A percentile compares a stretch with the other conserved stretches of the same genome.
Conservation (phyloP, 345 rosid species). For the Euphorbia tirucalli region DNA sequence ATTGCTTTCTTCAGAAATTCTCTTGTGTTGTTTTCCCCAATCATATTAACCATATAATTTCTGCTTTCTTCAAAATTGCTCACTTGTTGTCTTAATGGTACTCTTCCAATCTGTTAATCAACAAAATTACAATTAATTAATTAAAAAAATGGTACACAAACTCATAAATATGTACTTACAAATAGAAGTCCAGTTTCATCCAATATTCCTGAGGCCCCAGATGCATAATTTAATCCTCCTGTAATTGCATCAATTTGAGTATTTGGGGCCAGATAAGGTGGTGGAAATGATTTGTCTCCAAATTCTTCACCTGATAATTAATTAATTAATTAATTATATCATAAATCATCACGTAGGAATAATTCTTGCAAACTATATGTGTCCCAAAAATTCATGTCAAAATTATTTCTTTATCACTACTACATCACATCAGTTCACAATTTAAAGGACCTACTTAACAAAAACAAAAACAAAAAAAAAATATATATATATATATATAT, state of each 20-base stretch:
- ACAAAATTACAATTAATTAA: neutral
- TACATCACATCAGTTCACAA: no score
- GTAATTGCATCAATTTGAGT: conserved; percentile 42
- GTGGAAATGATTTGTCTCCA: conserved; percentile 33
- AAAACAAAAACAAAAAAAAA: no score
- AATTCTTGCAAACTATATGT: no score
- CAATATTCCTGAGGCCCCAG: conserved; percentile 80
- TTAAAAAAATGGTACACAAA: neutral
- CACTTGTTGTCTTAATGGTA: conserved; percentile 41
- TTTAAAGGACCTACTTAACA: no score
- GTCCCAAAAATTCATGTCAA: no score
- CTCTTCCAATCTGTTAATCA: conserved; percentile 43
- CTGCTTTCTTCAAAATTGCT: conserved; percentile 53
- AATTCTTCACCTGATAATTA: conserved; percentile 12
- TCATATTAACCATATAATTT: conserved; percentile 36
- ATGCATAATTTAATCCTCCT: conserved; percentile 78
- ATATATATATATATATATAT: no score
- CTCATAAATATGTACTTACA: conserved; percentile 33
- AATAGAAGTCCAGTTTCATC: conserved; percentile 64
- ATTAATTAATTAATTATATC: neutral
- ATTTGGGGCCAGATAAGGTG: conserved; percentile 77
- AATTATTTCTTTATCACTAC: no score
- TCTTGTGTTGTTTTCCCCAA: conserved; percentile 50
- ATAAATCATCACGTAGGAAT: no score
- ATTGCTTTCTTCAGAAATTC: conserved; percentile 37